phyloP scores from a whole-genome alignment of 805 yeast species.

The Yamadazyma endophytica region DNA sequence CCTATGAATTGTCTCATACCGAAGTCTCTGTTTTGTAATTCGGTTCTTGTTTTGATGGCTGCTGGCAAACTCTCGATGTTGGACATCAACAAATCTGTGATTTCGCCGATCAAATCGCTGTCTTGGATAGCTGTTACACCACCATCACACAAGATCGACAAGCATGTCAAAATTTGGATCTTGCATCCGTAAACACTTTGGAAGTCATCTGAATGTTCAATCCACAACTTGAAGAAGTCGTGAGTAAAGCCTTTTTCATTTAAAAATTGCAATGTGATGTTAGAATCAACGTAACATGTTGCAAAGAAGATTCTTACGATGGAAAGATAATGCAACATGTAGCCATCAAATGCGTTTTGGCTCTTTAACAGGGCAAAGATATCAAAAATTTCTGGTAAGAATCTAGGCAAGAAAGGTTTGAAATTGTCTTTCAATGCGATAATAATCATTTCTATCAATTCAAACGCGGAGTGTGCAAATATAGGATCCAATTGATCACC shows the following conservation, averaged over 20 bases:
- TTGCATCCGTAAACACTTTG: constrained; percentile 55
- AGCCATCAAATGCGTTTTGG: constrained; percentile 40
- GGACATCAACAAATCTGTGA: constrained; percentile 36
- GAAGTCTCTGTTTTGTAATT: constrained; percentile 37
- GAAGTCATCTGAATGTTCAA: constrained; percentile 42
- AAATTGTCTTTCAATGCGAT: constrained; percentile 27
- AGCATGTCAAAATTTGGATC: constrained; percentile 45
- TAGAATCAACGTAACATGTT: constrained; percentile 35
- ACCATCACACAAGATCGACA: constrained; percentile 33
- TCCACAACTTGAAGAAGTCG: constrained; percentile 45
- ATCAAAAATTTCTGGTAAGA: constrained; percentile 32
- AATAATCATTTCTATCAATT: constrained; percentile 31
- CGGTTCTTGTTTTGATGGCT: constrained; percentile 46
- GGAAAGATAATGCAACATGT: constrained; percentile 40
- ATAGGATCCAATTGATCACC: constrained; percentile 35
- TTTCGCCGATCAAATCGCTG: constrained; percentile 30
- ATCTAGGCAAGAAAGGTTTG: constrained; percentile 27
- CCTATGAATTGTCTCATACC: constrained; percentile 24
- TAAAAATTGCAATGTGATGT: constrained; percentile 30
- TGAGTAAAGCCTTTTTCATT: constrained; percentile 33
- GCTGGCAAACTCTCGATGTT: constrained; percentile 43
- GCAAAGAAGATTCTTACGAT: constrained; percentile 42
- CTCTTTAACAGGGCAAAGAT: constrained; percentile 31
- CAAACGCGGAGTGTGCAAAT: constrained; percentile 37
- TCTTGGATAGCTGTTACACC: constrained; percentile 25